These are phyloP conservation scores for Boletus subluridellus DNA, from an alignment of 1,284 basidiomycete species.

Conservation along the genomic window DNA sequence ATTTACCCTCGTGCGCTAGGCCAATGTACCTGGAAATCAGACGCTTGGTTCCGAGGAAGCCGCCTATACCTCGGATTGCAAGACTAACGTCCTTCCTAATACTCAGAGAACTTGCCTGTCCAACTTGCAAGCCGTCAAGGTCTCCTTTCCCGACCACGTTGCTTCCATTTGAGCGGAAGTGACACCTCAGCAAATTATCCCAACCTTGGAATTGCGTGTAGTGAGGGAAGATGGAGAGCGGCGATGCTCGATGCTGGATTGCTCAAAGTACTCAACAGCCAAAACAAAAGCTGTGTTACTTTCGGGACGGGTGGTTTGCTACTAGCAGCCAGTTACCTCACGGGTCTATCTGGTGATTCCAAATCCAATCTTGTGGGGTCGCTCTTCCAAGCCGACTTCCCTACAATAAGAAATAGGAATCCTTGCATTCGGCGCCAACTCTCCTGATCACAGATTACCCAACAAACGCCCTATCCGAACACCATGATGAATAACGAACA, in stretches of 20 bases:
- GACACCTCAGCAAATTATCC: too few species aligned
- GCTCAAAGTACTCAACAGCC: too few species aligned
- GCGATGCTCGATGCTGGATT: too few species aligned
- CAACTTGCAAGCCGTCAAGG: background rate
- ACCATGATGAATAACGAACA: constrained; percentile 15
- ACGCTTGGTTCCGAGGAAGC: background rate
- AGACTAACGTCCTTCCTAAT: too few species aligned
- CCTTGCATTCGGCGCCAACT: too few species aligned
- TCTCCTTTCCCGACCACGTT: background rate
- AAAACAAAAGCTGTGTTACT: too few species aligned
- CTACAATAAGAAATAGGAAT: too few species aligned
- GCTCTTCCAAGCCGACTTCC: too few species aligned
- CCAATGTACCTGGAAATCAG: background rate
- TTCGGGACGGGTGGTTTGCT: constrained; percentile 35
- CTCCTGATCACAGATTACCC: background rate
- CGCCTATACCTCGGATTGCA: constrained; percentile 21
- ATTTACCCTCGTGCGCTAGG: background rate
- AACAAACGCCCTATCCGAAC: background rate
- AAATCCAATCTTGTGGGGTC: too few species aligned
- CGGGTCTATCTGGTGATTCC: constrained; percentile 30
- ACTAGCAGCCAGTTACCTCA: constrained; percentile 20
- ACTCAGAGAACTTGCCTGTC: background rate
- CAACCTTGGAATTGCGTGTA: too few species aligned
- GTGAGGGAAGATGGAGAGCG: too few species aligned
- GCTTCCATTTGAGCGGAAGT: too few species aligned